Conservation (phyloP, 805 yeast species). For the Candida odintsovae region DNA sequence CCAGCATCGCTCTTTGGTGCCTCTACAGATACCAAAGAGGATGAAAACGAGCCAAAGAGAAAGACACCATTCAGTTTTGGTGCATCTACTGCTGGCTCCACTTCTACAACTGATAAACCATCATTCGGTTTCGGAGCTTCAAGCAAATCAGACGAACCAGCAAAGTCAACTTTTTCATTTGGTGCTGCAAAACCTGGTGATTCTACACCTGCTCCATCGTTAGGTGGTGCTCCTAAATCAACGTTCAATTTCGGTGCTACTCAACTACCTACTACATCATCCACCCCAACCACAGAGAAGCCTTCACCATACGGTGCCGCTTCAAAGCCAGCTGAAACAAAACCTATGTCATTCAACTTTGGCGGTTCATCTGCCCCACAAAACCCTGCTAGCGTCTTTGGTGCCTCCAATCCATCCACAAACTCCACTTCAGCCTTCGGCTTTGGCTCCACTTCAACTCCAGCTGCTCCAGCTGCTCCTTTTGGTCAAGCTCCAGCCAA, state of each 20-base stretch:
- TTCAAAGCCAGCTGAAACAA: neutral
- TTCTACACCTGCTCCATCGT: neutral
- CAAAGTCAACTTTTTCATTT: slow-evolving; percentile 3
- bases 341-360: slow-evolving; percentile 11
- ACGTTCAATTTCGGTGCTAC: slow-evolving; percentile 3
- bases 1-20: neutral
- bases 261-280: neutral
- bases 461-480: slow-evolving; percentile 13
- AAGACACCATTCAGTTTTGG: slow-evolving; percentile 11
- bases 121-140: slow-evolving; percentile 6
- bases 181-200: slow-evolving; percentile 3
- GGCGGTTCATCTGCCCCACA: slow-evolving; percentile 10
- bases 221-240: slow-evolving; percentile 1
- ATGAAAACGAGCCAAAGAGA: neutral
- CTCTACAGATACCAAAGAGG: neutral
- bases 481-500: slow-evolving; percentile 14
- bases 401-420: slow-evolving; percentile 2
- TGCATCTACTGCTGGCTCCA: slow-evolving; percentile 1
- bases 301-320: neutral
- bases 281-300: neutral
- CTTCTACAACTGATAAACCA: slow-evolving; percentile 5
- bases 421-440: slow-evolving; percentile 10
- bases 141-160: neutral
- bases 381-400: slow-evolving; percentile 10
- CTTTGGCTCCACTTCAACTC: slow-evolving; percentile 17